Base-by-base conservation (phyloP, 2,329 filamentous ascomycete genomes). In the Teratosphaeria viscida region DNA sequence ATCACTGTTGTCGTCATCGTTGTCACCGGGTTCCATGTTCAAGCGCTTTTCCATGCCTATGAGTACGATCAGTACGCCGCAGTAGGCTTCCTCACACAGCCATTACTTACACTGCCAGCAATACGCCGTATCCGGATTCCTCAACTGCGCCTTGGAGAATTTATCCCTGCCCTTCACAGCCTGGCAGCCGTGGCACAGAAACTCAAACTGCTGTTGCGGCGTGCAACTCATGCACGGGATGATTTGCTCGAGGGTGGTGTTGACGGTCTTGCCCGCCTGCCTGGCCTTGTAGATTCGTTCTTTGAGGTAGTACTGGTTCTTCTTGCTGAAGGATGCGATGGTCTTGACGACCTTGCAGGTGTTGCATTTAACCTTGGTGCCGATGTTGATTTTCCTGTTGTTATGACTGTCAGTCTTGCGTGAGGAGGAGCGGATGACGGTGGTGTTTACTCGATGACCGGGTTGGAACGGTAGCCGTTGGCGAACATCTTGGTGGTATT, bases 141-240 rank as follows among this genome's bases (percentile, higher is more conserved):
- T 60, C 26, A 67, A 63, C 61, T 70, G 67, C 14, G 60, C 53
- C 62, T 68, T 68, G 43, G 61, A 61, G 60, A 69, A 70, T 16
- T 55, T 53, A 37, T 65, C 62, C 49, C 66, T 58, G 14, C 54
- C 62, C 58, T 69, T 70, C 26, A 57, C 56, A 26, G 52, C 23
- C 19, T 65, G 62, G 58, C 69, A 71, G 32, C 60, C 53, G 60
- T 57, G 57, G 63, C 69, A 71, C 14, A 62, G 47, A 35, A 69
- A 57, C 61, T 70, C 68, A 53, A 64, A 59, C 16, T 59, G 47
- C 54, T 66, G 66, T 14, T 54, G 54, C 26, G 39, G 27, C 1
- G 60, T 62, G 61, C 68, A 70, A 3, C 26, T 23, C 8, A 61
- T 63, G 61, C 69, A 71, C 11, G 59, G 37, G 49, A 68, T 61